These are phyloP conservation scores for Xylaria sp. DNA, from an alignment of 2,329 filamentous ascomycete species.

Conservation along the genomic window DNA sequence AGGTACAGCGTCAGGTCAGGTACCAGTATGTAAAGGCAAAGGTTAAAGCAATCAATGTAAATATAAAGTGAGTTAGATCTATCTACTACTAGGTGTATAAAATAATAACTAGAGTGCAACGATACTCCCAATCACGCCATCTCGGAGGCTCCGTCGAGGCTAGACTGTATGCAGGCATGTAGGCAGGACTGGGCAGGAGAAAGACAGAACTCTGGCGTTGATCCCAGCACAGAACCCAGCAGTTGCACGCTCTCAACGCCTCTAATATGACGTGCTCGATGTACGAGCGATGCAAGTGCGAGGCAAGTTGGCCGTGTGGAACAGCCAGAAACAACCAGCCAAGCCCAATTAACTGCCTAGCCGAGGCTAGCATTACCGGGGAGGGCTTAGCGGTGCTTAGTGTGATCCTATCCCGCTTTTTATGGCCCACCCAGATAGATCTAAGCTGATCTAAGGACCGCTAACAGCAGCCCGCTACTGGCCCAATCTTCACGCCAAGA, in stretches of 20 bases:
- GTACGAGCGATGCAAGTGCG: conserved; percentile 9
- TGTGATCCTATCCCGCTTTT: conserved; percentile 17
- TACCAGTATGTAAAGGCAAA: not conserved
- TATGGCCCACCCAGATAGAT: not conserved
- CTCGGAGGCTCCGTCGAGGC: conserved; percentile 32
- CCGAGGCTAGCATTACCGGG: conserved; percentile 16
- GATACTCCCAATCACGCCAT: conserved; percentile 23
- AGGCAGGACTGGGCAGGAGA: not conserved
- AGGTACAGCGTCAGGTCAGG: too few relatives aligned
- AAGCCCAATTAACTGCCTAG: conserved; percentile 13
- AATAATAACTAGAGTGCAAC: not conserved
- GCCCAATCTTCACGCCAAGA: not conserved
- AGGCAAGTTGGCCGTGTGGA: conserved; percentile 9
- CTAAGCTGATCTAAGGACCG: not conserved
- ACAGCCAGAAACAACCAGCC: not conserved
- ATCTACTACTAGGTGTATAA: not conserved
- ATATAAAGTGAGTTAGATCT: not conserved
- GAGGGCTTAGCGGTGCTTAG: conserved; percentile 6
- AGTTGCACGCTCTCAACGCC: conserved; percentile 5
- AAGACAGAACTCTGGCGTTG: not conserved
- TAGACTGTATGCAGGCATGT: not conserved
- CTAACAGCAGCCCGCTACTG: not conserved
- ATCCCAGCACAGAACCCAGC: not conserved
- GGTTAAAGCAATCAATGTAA: not conserved
- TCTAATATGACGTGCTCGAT: conserved; percentile 26